Conservation (phyloP, 2,329 filamentous ascomycete species). For the Erysiphe neolycopersici region DNA sequence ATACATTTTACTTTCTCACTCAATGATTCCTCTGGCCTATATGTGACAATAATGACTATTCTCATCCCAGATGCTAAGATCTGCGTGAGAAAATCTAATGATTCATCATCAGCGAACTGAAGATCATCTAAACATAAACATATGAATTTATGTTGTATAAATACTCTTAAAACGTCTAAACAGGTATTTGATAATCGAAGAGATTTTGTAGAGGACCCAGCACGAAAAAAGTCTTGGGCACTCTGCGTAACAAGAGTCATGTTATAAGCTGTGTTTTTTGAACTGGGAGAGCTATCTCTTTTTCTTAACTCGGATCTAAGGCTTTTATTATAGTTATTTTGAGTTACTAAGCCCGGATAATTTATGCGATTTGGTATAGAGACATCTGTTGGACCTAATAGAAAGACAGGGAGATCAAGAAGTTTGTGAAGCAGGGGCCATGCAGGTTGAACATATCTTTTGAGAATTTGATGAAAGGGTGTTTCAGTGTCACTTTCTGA, state of each 20-base stretch:
- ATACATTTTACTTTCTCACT: slow-evolving; percentile 21
- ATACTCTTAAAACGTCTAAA: slow-evolving; percentile 55
- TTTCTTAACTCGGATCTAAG: slow-evolving; percentile 5
- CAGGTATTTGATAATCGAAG: slow-evolving; percentile 70
- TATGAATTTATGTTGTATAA: slow-evolving; percentile 63
- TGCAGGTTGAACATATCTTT: slow-evolving; percentile 33
- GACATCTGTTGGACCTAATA: slow-evolving; percentile 18
- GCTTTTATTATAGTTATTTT: slow-evolving; percentile 9
- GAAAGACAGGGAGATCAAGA: slow-evolving; percentile 41
- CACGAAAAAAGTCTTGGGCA: slow-evolving; percentile 31
- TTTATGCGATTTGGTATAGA: slow-evolving; percentile 6
- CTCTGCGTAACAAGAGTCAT: slow-evolving; percentile 19
- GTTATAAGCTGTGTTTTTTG: slow-evolving; percentile 5
- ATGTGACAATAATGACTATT: slow-evolving; percentile 31
- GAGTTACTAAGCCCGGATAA: slow-evolving; percentile 1
- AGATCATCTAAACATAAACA: slow-evolving; percentile 75
- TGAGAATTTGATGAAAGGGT: slow-evolving; percentile 31
- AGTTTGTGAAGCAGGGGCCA: slow-evolving; percentile 36
- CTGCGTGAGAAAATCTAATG: slow-evolving; percentile 54
- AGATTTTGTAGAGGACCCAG: slow-evolving; percentile 30
- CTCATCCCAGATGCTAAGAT: slow-evolving; percentile 56
- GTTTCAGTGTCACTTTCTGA: slow-evolving; percentile 39
- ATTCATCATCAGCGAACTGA: slow-evolving; percentile 75
- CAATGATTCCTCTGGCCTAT: slow-evolving; percentile 30
- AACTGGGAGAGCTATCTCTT: slow-evolving; percentile 8